Percentiles rank a stretch among this genome's conserved stretches.
These are phyloP conservation scores for Silene uniflora DNA, from an alignment of 148 eudicot species.

Conservation along the genomic window DNA sequence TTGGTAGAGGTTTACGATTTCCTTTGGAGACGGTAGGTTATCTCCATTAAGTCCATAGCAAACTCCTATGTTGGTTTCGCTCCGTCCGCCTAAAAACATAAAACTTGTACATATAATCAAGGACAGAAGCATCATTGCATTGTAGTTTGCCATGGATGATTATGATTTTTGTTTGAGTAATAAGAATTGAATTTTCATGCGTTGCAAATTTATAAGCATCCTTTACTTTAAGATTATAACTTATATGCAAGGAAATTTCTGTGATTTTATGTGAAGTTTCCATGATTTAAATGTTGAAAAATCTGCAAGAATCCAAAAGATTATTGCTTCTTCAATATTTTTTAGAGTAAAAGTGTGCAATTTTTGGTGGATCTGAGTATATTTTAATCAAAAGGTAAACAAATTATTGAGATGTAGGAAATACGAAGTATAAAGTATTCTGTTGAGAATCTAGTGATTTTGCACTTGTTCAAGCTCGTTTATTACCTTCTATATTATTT, in stretches of 20 bases:
- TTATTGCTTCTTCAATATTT: too few species aligned
- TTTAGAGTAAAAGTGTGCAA: too few species aligned
- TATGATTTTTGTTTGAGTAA: background rate
- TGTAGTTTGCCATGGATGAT: conserved; percentile 18
- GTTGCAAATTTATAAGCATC: background rate
- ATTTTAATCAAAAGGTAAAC: too few species aligned
- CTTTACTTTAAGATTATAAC: too few species aligned
- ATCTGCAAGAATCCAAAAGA: background rate
- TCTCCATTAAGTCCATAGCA: conserved; percentile 48
- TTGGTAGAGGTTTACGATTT: conserved; percentile 37
- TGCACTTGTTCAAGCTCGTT: too few species aligned
- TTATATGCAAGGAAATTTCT: background rate
- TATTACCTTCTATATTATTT: too few species aligned
- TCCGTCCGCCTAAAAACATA: conserved; percentile 11
- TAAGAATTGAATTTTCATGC: background rate
- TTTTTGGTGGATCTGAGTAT: too few species aligned
- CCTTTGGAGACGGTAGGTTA: conserved; percentile 41
- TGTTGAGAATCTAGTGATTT: background rate
- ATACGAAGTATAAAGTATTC: too few species aligned
- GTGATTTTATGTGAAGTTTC: background rate
- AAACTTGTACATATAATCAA: conserved; percentile 7
- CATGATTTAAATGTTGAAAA: background rate
- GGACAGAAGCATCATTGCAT: conserved; percentile 14
- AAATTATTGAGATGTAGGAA: too few species aligned
- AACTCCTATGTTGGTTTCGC: conserved; percentile 26